Base-by-base conservation (phyloP, 345 rosid genomes). In the Salix suchowensis region DNA sequence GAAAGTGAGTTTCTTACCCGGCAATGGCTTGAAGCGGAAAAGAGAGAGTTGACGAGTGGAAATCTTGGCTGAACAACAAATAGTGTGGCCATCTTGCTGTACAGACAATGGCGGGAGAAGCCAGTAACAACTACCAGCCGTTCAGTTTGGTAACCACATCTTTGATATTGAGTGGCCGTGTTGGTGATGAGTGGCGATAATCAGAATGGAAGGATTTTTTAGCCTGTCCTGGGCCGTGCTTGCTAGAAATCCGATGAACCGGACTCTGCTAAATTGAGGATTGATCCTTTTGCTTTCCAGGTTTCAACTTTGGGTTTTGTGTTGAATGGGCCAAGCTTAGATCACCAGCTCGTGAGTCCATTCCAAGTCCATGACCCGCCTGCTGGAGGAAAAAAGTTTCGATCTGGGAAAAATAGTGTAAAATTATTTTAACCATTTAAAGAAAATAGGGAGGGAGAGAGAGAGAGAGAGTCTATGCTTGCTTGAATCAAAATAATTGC, bases 31-130 rank as follows among this genome's bases (percentile, higher is more conserved):
- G 74, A 34, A 28, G 68, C 26, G 67, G 21, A 42, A 11, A 40
- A 60, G 2, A 12, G 68, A 24, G 58, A 52, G 4, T 18, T 52
- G 58, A 40, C 15, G 62, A 36, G 7, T 4, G 46, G 39, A 18
- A 54, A 37, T 36, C 37, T 21, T 19, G 67, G 52, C 2, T 24
- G 48, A 14, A 34, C n/a, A 48, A n/a, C 60, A 44, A 44, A 74
- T 0, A 64, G 61, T 18, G 70, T 28, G 40, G 77, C 70, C 70
- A 74, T 74, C 50, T 61, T 21, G 28, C 6, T 15, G 18, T 8
- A 2, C 39, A 61, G n/a, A 42, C 68, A 65, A 18, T 74, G 70
- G 77, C 77, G 70, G 77, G 77, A 74, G 76, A 4, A 62, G 30
- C 30, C 34, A 55, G 46, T 13, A 26, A 8, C 36, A 62, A 30